Conservation (phyloP, 2,329 filamentous ascomycete species). For the Trichoderma simmonsii region DNA sequence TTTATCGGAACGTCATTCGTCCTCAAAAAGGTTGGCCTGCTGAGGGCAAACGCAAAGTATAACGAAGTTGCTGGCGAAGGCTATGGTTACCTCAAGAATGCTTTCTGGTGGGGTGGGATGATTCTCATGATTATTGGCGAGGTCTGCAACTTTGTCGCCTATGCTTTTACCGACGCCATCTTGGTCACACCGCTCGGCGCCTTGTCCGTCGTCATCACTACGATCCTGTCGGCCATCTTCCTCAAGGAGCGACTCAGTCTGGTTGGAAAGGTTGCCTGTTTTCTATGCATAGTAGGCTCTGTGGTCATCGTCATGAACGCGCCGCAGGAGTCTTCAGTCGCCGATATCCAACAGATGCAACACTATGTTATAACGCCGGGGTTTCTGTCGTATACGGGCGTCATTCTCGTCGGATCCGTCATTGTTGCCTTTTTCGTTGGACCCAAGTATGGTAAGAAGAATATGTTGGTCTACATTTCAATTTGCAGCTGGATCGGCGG, state of each 20-base stretch:
- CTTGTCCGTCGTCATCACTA: slow-evolving; percentile 86
- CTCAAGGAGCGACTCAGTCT: slow-evolving; percentile 93
- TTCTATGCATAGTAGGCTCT: slow-evolving; percentile 89
- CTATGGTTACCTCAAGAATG: slow-evolving; percentile 94
- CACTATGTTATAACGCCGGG: slow-evolving; percentile 79
- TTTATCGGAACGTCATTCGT: slow-evolving; percentile 97
- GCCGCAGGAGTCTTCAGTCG: slow-evolving; percentile 78
- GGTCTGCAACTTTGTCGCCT: slow-evolving; percentile 95
- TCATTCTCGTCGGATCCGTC: slow-evolving; percentile 70
- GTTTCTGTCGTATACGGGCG: slow-evolving; percentile 79
- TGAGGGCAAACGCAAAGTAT: slow-evolving; percentile 94
- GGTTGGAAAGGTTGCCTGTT: slow-evolving; percentile 93
- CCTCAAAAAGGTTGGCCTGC: slow-evolving; percentile 85
- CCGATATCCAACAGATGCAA: slow-evolving; percentile 90
- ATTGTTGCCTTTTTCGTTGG: slow-evolving; percentile 77
- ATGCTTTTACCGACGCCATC: slow-evolving; percentile 95
- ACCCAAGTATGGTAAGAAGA: slow-evolving; percentile 89
- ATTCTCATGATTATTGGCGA: slow-evolving; percentile 94
- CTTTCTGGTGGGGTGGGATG: slow-evolving; percentile 95
- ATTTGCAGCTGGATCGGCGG: slow-evolving; percentile 95
- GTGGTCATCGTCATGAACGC: slow-evolving; percentile 95
- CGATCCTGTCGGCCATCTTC: slow-evolving; percentile 88
- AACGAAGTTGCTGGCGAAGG: slow-evolving; percentile 93
- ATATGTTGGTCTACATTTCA: slow-evolving; percentile 95
- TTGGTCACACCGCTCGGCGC: slow-evolving; percentile 90